Base-by-base conservation (phyloP, 768 basidiomycete genomes). In the Mycena indigotica region DNA sequence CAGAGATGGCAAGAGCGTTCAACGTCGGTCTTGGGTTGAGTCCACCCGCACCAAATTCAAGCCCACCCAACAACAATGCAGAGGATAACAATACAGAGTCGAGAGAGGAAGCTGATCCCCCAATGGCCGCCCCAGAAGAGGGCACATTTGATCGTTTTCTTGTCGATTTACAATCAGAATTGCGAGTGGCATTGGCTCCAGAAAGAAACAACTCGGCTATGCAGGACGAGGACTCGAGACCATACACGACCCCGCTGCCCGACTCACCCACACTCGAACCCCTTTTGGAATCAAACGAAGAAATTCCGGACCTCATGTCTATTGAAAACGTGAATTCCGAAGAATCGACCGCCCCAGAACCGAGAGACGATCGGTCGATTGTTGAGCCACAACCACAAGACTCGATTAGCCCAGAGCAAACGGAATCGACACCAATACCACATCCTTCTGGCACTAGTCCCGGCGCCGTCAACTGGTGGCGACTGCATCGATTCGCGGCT, bases 101-200 rank as follows among this genome's bases (percentile, higher is more conserved):
- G 30, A 29, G 49, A 5, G 29, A 38, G 24, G n/a, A n/a, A n/a
- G n/a, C n/a, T n/a, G n/a, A n/a, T n/a, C 13, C 39, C 23, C 40
- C 53, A 17, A 30, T 26, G 23, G 40, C 39, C 19, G 23, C 28
- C 13, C 79, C 82, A 6, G 72, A 77, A 0, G 88, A 88, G 64
- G 87, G 86, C 57, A 87, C 85, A 65, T 93, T 93, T 65, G 91
- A 93, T 66, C 80, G 88, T 26, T 93, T 93, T 76, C 73, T 93
- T 62, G 73, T 89, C 44, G 89, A 93, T 70, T 66, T 93, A 52
- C 92, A 93, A 70, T 73, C 79, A 17, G 91, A 93, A 69, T 72
- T 93, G 53, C 74, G 91, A 54, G 71, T 76, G 5, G 86, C 87
- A 8, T 69, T 93, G 58, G 81, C 24, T 12, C 46, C 46, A n/a